Evolutionary conservation across 129 eudicot species (phyloP).

Genomic region (Pseudognaphalium luteoalbum): DNA sequence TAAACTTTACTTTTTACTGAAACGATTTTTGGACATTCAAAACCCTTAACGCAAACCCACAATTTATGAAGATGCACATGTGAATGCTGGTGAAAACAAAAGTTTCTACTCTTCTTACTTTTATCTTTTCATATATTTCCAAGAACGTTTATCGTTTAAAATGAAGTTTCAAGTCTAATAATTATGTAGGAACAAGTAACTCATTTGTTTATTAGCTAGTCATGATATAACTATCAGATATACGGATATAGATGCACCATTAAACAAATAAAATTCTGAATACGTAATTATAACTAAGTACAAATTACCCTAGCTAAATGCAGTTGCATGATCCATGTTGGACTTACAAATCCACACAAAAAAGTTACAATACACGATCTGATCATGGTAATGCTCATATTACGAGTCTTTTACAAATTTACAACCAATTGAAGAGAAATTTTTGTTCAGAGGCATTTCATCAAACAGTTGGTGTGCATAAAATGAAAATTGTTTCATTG

Average conservation of each 20-base stretch:
- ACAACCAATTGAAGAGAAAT: neutral
- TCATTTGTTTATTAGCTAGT: neutral
- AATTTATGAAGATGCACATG: neutral
- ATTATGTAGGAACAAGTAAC: neutral
- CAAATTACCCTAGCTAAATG: neutral
- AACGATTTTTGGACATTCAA: neutral
- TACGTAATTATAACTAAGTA: neutral
- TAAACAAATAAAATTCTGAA: neutral
- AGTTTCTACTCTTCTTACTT: neutral
- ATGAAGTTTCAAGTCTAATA: neutral
- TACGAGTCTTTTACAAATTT: neutral
- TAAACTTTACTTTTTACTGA: neutral
- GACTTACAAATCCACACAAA: neutral
- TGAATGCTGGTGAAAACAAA: neutral
- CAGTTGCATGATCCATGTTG: conserved; percentile 5
- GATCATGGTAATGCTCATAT: neutral
- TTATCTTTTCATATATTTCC: neutral
- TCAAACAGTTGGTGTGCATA: conserved; percentile 32
- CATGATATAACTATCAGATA: neutral
- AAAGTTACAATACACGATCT: conserved; percentile 5
- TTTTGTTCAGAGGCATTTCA: conserved; percentile 23
- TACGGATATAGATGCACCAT: too few relatives aligned
- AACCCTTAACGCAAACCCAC: neutral
- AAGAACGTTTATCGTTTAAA: neutral
- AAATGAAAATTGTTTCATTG: neutral